Percentiles rank a stretch among this genome's conserved stretches.
Conservation (phyloP, 140 eudicot species). For the Senecio squalidus region DNA sequence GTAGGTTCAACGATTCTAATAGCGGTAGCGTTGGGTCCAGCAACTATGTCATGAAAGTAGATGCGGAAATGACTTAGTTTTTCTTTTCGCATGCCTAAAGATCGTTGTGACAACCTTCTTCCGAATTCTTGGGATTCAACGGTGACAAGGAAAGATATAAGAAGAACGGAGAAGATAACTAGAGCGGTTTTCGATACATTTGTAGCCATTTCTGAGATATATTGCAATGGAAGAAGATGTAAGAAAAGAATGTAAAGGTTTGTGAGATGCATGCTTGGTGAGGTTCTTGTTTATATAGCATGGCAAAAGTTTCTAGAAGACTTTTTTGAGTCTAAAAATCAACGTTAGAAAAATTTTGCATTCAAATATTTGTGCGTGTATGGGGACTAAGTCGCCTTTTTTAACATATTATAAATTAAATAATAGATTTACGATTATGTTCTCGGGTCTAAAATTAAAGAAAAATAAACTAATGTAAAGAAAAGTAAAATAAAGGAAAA, state of each 20-base stretch:
- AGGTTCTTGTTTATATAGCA: conserved; percentile 7
- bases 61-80: conserved; percentile 50
- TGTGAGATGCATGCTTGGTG: background rate
- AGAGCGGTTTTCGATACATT: background rate
- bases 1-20: conserved; percentile 34
- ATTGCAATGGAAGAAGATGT: background rate
- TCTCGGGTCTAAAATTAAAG: no score
- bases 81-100: conserved; percentile 27
- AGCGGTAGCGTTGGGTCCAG: conserved; percentile 41
- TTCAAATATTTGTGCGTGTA: conserved; percentile 9
- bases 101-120: conserved; percentile 24
- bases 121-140: conserved; percentile 27
- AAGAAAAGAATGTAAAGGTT: conserved; percentile 1
- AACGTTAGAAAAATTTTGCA: conserved; percentile 10
- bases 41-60: conserved; percentile 59
- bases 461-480: no score
- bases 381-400: conserved; percentile 3
- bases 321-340: background rate
- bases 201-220: conserved; percentile 12
- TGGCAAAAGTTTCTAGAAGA: conserved; percentile 5
- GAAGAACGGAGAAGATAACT: background rate
- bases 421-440: no score
- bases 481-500: no score
- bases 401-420: no score
- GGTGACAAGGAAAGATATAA: conserved; percentile 4